Conservation (phyloP, 352 stramenopile genomes). For the Globisporangium cylindrosporum region DNA sequence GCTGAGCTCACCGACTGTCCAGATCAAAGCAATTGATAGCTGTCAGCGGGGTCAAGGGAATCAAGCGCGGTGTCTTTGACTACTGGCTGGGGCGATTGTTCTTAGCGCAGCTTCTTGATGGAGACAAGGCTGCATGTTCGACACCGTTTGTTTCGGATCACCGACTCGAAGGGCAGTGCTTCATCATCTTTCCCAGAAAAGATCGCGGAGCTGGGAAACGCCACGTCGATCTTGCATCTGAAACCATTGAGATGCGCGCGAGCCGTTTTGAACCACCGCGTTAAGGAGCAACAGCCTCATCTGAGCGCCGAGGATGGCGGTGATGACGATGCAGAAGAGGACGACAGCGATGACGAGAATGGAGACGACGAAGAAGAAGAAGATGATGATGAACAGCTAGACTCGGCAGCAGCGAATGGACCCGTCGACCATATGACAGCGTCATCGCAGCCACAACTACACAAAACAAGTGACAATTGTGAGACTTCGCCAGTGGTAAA, state of each 20-base stretch:
- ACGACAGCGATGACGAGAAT: conserved; percentile 41
- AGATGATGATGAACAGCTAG: conserved; percentile 20
- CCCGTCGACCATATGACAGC: not conserved
- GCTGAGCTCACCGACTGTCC: no score
- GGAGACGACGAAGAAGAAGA: conserved; percentile 32
- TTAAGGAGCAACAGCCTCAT: not conserved
- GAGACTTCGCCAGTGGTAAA: conserved; percentile 38
- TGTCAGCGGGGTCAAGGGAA: no score
- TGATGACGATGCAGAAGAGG: conserved; percentile 43
- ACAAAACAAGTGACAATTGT: conserved; percentile 32
- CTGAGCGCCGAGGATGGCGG: conserved; percentile 24
- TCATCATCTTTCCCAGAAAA: not conserved
- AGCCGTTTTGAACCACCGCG: not conserved
- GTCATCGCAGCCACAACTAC: not conserved
- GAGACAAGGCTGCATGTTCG: conserved; percentile 38
- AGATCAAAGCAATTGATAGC: no score
- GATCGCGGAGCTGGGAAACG: not conserved
- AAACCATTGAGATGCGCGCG: not conserved
- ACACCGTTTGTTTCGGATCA: conserved; percentile 41
- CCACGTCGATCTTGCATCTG: not conserved
- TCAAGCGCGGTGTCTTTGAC: no score
- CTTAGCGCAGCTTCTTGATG: conserved; percentile 17
- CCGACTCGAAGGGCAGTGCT: conserved; percentile 7
- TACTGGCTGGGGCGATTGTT: no score
- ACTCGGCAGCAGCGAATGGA: not conserved